Evolutionary conservation across 169 alveolate genomes (phyloP).

Genomic region (Plasmodium malariae): DNA sequence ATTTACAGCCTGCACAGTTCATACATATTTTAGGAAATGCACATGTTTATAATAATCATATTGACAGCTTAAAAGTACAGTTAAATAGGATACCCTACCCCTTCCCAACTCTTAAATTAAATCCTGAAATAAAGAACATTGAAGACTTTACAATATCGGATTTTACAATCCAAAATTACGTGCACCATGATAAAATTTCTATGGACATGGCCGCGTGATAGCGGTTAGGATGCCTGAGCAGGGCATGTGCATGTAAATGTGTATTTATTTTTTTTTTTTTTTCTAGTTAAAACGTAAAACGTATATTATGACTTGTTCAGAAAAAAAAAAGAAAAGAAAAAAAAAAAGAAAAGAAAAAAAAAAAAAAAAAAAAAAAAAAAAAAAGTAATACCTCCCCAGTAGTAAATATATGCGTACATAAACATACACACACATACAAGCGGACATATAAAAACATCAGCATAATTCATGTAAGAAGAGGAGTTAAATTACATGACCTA

Average conservation of each 20-base stretch:
- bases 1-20: constrained; percentile 92
- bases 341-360: too few species aligned
- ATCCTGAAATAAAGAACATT: constrained; percentile 88
- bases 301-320: not conserved
- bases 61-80: constrained; percentile 94
- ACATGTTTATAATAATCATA: constrained; percentile 96
- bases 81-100: constrained; percentile 96
- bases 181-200: constrained; percentile 90
- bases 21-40: constrained; percentile 97
- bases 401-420: too few species aligned
- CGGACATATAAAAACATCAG: too few species aligned
- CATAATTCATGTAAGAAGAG: too few species aligned
- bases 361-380: too few species aligned
- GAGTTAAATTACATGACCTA: too few species aligned
- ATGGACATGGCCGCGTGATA: constrained; percentile 94
- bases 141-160: constrained; percentile 93
- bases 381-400: too few species aligned
- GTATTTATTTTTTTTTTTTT: too few species aligned
- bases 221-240: too few species aligned
- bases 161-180: constrained; percentile 92
- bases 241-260: not conserved
- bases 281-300: not conserved
- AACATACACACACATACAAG: too few species aligned
- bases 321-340: too few species aligned
- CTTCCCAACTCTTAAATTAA: constrained; percentile 95